Evolutionary conservation across 2,329 filamentous ascomycete genomes (phyloP).

Genomic region (Penicillium brasilianum): DNA sequence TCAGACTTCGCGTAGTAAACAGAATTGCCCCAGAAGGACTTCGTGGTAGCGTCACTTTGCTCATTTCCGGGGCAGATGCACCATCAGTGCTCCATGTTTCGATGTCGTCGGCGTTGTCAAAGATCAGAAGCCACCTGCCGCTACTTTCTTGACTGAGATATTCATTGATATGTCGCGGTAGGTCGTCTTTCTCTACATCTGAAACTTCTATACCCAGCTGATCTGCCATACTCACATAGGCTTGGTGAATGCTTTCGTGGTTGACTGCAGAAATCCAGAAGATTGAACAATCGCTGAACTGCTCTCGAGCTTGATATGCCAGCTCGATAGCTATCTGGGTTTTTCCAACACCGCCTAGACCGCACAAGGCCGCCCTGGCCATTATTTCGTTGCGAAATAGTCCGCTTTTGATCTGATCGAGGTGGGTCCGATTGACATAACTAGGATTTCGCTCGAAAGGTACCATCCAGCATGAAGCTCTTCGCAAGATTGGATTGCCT

Average conservation of each 20-base stretch:
- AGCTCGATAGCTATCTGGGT: constrained; percentile 37
- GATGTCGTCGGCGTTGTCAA: constrained; percentile 39
- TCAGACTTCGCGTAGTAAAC: constrained; percentile 38
- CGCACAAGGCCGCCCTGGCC: constrained; percentile 19
- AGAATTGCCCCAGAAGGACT: constrained; percentile 36
- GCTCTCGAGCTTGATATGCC: constrained; percentile 28
- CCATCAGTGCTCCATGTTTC: constrained; percentile 25
- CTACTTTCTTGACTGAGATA: constrained; percentile 20
- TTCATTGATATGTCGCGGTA: too few species aligned
- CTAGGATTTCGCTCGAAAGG: constrained; percentile 23
- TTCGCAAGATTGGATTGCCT: too few species aligned
- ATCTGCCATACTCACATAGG: constrained; percentile 29
- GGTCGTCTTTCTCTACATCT: too few species aligned
- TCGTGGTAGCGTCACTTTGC: too few species aligned
- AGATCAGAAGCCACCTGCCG: constrained; percentile 35
- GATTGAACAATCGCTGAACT: constrained; percentile 27
- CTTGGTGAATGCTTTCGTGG: constrained; percentile 29
- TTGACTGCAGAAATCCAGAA: constrained; percentile 39
- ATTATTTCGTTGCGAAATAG: constrained; percentile 9
- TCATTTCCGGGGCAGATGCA: too few species aligned
- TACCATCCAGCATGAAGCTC: constrained; percentile 14
- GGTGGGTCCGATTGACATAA: constrained; percentile 25
- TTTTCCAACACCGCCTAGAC: constrained; percentile 34
- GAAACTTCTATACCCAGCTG: too few species aligned
- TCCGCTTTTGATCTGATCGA: constrained; percentile 16